Percentiles rank a stretch among this genome's conserved stretches.
phyloP scores from a whole-genome alignment of 2,329 filamentous ascomycete genomes.

The Exophiala dermatitidis region DNA sequence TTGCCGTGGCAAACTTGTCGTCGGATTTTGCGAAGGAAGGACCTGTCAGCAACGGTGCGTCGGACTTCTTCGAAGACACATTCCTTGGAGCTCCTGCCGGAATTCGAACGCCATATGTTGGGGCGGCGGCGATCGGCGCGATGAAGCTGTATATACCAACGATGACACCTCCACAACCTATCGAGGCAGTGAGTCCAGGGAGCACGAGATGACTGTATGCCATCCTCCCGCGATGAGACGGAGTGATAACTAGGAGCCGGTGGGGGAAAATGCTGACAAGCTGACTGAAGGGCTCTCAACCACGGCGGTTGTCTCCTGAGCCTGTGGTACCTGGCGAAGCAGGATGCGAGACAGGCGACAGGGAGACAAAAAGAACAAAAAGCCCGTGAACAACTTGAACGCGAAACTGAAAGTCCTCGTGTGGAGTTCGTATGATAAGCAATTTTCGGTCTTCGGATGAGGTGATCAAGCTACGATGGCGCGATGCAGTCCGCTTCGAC shows the following conservation, averaged over 20 bases:
- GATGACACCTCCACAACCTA: conserved; percentile 16
- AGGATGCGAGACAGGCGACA: too few species aligned
- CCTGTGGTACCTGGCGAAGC: too few species aligned
- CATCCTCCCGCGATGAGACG: not conserved
- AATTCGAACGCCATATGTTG: conserved; percentile 13
- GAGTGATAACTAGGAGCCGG: not conserved
- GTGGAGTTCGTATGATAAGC: too few species aligned
- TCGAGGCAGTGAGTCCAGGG: conserved; percentile 11
- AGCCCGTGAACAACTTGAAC: too few species aligned
- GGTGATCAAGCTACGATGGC: not conserved
- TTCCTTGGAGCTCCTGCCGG: not conserved
- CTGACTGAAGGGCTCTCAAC: too few species aligned
- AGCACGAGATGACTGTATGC: not conserved
- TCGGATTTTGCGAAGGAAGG: not conserved
- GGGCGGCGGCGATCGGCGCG: conserved; percentile 11
- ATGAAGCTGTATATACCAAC: conserved; percentile 21
- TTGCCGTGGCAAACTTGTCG: not conserved
- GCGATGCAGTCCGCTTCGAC: not conserved
- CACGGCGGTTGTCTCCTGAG: too few species aligned
- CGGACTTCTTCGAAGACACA: not conserved
- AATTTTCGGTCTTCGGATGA: not conserved
- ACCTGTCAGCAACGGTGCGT: not conserved
- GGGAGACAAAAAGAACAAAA: too few species aligned
- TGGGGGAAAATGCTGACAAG: not conserved
- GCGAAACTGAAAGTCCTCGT: too few species aligned